Evolutionary conservation across 2,329 filamentous ascomycete genomes (phyloP).

Genomic region (Aureobasidium sp.): DNA sequence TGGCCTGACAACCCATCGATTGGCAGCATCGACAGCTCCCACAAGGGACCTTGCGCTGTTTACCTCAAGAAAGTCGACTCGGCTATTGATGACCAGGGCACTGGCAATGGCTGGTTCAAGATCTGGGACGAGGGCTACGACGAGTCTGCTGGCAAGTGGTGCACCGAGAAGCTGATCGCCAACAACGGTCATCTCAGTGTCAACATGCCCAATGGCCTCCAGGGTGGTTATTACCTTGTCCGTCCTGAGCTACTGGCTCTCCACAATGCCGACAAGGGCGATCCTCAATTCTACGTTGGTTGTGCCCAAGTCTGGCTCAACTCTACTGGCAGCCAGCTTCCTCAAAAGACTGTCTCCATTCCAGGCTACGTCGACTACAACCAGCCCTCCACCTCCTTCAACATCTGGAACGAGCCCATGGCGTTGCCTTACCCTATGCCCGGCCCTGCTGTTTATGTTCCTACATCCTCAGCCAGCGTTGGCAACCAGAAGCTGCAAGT

Average conservation of each 20-base stretch:
- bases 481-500: constrained; percentile 17
- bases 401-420: constrained; percentile 52
- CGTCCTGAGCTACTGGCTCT: constrained; percentile 64
- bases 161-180: constrained; percentile 60
- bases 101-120: constrained; percentile 70
- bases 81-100: constrained; percentile 44
- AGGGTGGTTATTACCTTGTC: constrained; percentile 62
- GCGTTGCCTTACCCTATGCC: constrained; percentile 52
- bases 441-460: constrained; percentile 49
- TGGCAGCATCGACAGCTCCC: constrained; percentile 52
- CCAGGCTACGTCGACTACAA: constrained; percentile 55
- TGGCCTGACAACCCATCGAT: constrained; percentile 50
- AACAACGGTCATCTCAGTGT: constrained; percentile 59
- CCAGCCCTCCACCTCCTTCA: constrained; percentile 53
- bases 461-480: constrained; percentile 28
- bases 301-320: constrained; percentile 65
- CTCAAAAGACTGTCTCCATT: constrained; percentile 50
- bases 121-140: constrained; percentile 65
- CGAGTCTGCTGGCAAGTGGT: constrained; percentile 51
- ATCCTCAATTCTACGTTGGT: constrained; percentile 67
- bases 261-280: constrained; percentile 50
- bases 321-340: constrained; percentile 39
- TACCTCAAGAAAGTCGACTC: constrained; percentile 64
- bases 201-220: constrained; percentile 53
- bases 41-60: constrained; percentile 63